Base-by-base conservation (phyloP, 768 basidiomycete genomes). In the Collybiopsis luxurians region DNA sequence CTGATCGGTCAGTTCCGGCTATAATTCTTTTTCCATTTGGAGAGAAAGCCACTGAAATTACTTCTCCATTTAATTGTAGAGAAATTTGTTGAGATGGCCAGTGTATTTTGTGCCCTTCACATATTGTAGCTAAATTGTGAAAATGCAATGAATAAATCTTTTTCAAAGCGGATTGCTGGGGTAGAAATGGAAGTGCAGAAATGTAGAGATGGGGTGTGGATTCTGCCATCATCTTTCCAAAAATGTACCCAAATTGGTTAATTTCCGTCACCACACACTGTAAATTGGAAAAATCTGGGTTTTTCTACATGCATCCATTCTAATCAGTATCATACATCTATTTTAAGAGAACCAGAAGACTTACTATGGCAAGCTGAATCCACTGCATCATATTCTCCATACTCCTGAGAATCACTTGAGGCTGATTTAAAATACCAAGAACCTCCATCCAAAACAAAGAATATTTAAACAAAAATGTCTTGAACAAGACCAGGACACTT, bases 111-210 rank as follows among this genome's bases (percentile, higher is more conserved):
- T 27, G 43, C 21, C 39, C 28, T n/a, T 45, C n/a, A 13, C 43
- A 46, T 11, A 34, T 24, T 4, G 27, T 21, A 9, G 38, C 12
- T 19, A 52, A 5, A 4, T 38, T 15, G 3, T 11, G 27, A 23
- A 57, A 51, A 21, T 6, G 36, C n/a, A n/a, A 26, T 5, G 7
- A 10, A 38, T 51, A 57, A 3, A 15, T 13, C 30, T 30, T 10
- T 47, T 64, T 75, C 38, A 60, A 17, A 12, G 28, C 9, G 47
- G 39, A 38, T 15, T 43, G 12, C 24, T 46, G 30, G 19, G 64
- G 66, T 13, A 57, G 24, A 36, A 69, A 64, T 46, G 68, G 59
- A 3, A 68, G 48, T 9, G 59, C 66, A 4, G 65, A 66, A 10
- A 66, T n/a, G 50, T 66, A 66, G 24, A 67, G 36, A 54, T 67